Evolutionary conservation across 2,329 filamentous ascomycete species (phyloP), one percentile per base, ranked within the genome.

Genomic region (Fusarium praegraminearum): DNA sequence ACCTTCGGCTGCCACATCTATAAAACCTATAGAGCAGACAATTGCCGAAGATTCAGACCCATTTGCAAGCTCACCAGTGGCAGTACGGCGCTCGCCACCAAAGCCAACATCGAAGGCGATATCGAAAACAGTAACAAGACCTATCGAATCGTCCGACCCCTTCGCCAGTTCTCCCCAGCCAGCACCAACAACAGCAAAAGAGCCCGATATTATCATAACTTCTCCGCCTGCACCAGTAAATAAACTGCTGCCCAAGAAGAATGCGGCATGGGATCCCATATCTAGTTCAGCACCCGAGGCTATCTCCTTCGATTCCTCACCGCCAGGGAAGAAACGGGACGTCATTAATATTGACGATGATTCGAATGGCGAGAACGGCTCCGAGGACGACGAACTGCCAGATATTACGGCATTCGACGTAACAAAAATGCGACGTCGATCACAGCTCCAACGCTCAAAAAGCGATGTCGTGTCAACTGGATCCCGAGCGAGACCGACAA

Each of bases 241-340:
- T 8, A 67, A 65, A 18, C 56, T 41, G 11, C 35, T 49, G 10
- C 46, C 45, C 5, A 65, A 46, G 38, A 65, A 61, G 43, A 64
- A 63, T 13, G 50, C 73, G 5, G 76, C 77, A 1, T 85, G 83
- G 83, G 84, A 86, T 70, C 84, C 83, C 0, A 86, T 86, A 52
- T 87, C 85, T 0, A 87, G 85, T 72, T 86, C 84, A 2, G 84
- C 84, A 6, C 85, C 84, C 1, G 81, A 85, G 46, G 59, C 61
- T 4, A 53, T 65, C 13, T 67, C 65, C 1, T 76, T 70, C 22
- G 58, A 55, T 41, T 76, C 71, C 1, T 70, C 64, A 5, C 62
- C 71, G 4, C 62, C 59, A 18, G 57, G 35, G 2, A 52, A 47
- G 57, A 73, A 49, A 15, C 58, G 45, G 7, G 40, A 59, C 2